Evolutionary conservation across 2,329 filamentous ascomycete species (phyloP).

Genomic region (Aspergillus sclerotialis): DNA sequence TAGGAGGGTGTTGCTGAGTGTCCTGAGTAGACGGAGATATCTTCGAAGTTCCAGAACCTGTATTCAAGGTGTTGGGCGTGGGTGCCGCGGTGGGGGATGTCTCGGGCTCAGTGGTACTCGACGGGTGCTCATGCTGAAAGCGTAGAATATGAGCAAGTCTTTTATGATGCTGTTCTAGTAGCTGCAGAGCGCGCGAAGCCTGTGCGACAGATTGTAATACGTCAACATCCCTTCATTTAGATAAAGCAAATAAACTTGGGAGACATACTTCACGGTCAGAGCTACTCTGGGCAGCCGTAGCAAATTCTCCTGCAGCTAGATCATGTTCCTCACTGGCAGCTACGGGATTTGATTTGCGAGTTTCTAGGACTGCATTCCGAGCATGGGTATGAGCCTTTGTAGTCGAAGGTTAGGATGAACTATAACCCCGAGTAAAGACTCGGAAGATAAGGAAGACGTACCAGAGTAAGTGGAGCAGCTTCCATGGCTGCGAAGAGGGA

Average conservation of each 20-base stretch:
- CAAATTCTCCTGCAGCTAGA: slow-evolving; percentile 80
- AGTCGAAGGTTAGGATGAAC: too few species aligned
- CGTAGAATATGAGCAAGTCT: slow-evolving; percentile 75
- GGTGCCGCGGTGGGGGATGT: slow-evolving; percentile 5
- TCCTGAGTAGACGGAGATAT: slow-evolving; percentile 21
- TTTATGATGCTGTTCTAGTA: slow-evolving; percentile 83
- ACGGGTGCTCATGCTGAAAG: slow-evolving; percentile 53
- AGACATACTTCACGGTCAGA: slow-evolving; percentile 49
- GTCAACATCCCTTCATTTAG: neutral
- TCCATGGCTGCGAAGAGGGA: slow-evolving; percentile 49
- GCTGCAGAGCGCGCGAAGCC: slow-evolving; percentile 72
- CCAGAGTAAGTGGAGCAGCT: slow-evolving; percentile 59
- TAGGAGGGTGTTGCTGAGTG: slow-evolving; percentile 31
- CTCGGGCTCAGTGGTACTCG: slow-evolving; percentile 12
- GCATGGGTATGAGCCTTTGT: slow-evolving; percentile 88
- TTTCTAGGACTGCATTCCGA: slow-evolving; percentile 70
- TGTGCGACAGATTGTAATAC: slow-evolving; percentile 40
- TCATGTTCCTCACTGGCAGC: slow-evolving; percentile 84
- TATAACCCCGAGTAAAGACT: slow-evolving; percentile 12
- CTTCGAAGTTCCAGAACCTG: slow-evolving; percentile 15
- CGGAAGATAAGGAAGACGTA: slow-evolving; percentile 20
- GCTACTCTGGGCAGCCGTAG: slow-evolving; percentile 69
- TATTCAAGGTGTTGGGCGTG: slow-evolving; percentile 9
- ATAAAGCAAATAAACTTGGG: slow-evolving; percentile 1
- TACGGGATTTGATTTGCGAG: slow-evolving; percentile 60